phyloP scores from a whole-genome alignment of 2,329 filamentous ascomycete species.

The Nemania diffusa region DNA sequence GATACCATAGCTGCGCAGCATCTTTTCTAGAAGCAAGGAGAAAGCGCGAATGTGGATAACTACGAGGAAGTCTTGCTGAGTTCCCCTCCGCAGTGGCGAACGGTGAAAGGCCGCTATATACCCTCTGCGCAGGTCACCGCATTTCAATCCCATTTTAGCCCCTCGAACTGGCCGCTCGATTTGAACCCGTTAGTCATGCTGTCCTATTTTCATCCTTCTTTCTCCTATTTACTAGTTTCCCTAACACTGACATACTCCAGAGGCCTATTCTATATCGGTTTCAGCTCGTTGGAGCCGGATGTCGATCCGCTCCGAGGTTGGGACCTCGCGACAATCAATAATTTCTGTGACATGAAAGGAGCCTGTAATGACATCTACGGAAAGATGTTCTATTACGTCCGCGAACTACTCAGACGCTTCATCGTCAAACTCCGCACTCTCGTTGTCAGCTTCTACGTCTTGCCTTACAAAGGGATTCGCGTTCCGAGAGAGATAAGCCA shows the following conservation, averaged over 20 bases:
- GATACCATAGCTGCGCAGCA: neutral
- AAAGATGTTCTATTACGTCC: slow-evolving; percentile 27
- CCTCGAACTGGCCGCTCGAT: neutral
- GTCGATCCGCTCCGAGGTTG: slow-evolving; percentile 23
- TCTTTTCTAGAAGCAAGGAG: slow-evolving; percentile 2
- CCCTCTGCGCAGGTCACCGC: neutral
- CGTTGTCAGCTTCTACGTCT: slow-evolving; percentile 9
- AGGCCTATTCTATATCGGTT: slow-evolving; percentile 4
- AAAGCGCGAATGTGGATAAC: slow-evolving; percentile 1
- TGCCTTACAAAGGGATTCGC: neutral
- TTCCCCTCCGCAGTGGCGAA: neutral
- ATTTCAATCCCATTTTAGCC: neutral
- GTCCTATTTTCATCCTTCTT: neutral
- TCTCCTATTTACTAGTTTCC: neutral
- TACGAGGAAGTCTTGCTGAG: slow-evolving; percentile 1
- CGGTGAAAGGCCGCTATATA: slow-evolving; percentile 1
- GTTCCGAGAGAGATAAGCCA: neutral
- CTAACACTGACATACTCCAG: neutral
- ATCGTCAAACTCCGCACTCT: slow-evolving; percentile 9
- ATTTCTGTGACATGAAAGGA: neutral
- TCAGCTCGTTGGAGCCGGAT: slow-evolving; percentile 9
- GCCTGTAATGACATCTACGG: slow-evolving; percentile 26
- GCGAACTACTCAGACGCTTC: slow-evolving; percentile 24
- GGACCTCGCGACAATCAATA: slow-evolving; percentile 15
- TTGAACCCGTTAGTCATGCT: slow-evolving; percentile 18